Conservation (phyloP, 192 early-diverging fungal genomes). For the Mortierella antarctica region DNA sequence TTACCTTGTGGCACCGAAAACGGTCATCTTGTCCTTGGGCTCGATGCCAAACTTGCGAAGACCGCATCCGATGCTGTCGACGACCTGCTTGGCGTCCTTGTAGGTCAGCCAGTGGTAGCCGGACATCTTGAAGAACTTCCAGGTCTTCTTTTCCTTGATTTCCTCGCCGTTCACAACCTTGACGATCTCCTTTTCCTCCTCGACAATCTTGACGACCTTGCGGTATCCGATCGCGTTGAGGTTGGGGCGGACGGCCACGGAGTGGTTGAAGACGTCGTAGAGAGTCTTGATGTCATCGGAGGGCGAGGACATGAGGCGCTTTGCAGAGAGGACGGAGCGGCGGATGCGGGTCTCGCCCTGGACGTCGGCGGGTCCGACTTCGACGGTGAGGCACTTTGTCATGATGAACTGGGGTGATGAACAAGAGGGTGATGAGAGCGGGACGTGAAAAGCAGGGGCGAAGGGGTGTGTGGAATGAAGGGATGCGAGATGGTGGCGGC, state of each 20-base stretch:
- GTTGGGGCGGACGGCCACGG: slow-evolving; percentile 62
- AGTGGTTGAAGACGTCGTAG: slow-evolving; percentile 76
- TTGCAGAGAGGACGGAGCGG: slow-evolving; percentile 57
- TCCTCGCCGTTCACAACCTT: slow-evolving; percentile 69
- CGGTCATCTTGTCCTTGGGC: slow-evolving; percentile 61
- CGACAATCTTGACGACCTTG: slow-evolving; percentile 67
- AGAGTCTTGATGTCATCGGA: slow-evolving; percentile 68
- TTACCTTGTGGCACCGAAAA: slow-evolving; percentile 81
- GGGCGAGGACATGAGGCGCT: slow-evolving; percentile 58
- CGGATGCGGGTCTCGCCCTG: slow-evolving; percentile 58
- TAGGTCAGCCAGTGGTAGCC: slow-evolving; percentile 88
- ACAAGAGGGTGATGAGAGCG: not conserved
- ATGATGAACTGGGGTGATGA: slow-evolving; percentile 21
- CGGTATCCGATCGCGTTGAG: slow-evolving; percentile 79
- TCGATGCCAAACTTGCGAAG: slow-evolving; percentile 72
- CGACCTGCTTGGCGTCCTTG: slow-evolving; percentile 67
- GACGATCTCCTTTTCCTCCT: slow-evolving; percentile 80
- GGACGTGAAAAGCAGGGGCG: not conserved
- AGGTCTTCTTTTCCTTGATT: slow-evolving; percentile 78
- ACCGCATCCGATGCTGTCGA: slow-evolving; percentile 74
- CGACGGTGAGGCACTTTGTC: slow-evolving; percentile 55
- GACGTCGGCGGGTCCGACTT: slow-evolving; percentile 50
- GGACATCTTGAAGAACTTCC: slow-evolving; percentile 85
- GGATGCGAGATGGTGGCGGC: too few relatives aligned
- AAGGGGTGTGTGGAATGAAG: too few relatives aligned